Evolutionary conservation across 2,329 filamentous ascomycete genomes (phyloP).

Genomic region (Neocucurbitaria cava): DNA sequence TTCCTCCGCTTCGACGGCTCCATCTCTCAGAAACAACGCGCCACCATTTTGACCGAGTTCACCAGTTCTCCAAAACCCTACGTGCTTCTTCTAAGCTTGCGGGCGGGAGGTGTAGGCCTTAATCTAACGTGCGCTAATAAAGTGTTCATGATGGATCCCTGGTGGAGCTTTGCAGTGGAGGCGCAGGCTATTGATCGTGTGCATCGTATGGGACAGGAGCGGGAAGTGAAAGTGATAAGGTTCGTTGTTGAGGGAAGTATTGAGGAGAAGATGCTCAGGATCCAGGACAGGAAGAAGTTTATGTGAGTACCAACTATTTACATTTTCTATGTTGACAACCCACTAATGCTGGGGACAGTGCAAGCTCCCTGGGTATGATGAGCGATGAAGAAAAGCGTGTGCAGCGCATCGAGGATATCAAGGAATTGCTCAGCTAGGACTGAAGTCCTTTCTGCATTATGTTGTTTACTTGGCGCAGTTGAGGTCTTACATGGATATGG

Average conservation of each 20-base stretch:
- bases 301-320: constrained; percentile 67
- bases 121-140: constrained; percentile 88
- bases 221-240: constrained; percentile 82
- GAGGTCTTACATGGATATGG: background rate
- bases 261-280: constrained; percentile 90
- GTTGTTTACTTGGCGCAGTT: background rate
- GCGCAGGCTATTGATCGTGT: constrained; percentile 97
- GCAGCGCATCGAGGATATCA: constrained; percentile 91
- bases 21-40: constrained; percentile 84
- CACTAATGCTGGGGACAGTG: constrained; percentile 63
- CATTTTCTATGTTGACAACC: background rate
- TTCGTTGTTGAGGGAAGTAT: constrained; percentile 93
- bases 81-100: constrained; percentile 81
- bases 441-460: background rate
- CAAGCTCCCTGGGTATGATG: constrained; percentile 94
- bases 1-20: constrained; percentile 91
- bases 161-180: constrained; percentile 98
- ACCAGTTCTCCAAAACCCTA: constrained; percentile 63
- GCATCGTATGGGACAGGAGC: constrained; percentile 92
- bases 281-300: constrained; percentile 96
- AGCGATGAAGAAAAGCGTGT: constrained; percentile 90
- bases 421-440: constrained; percentile 75
- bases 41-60: constrained; percentile 79
- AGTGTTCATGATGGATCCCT: constrained; percentile 99
- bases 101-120: constrained; percentile 90